Conservation (phyloP, 371 early-diverging fungal species). For the Mucor mucedo region DNA sequence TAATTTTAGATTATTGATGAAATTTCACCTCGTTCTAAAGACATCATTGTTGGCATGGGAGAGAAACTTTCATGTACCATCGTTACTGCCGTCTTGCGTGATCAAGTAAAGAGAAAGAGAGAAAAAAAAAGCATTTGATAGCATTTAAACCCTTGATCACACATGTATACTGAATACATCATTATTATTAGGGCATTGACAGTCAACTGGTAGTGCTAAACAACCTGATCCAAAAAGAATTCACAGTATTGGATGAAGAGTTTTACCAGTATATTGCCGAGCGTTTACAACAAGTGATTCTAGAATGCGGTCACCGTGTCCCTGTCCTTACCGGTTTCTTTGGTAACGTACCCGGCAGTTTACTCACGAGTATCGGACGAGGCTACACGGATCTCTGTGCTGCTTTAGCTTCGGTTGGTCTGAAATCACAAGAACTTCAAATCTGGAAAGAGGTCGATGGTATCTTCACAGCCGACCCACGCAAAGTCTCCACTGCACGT, state of each 20-base stretch:
- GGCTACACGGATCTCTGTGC: slow-evolving; percentile 99
- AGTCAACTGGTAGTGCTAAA: slow-evolving; percentile 84
- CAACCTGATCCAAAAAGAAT: slow-evolving; percentile 79
- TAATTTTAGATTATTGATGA: slow-evolving; percentile 87
- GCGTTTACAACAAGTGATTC: slow-evolving; percentile 66
- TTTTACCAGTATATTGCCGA: slow-evolving; percentile 90
- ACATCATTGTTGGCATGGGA: slow-evolving; percentile 94
- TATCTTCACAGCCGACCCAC: slow-evolving; percentile 98
- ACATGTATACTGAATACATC: no score
- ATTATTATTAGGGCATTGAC: slow-evolving; percentile 68
- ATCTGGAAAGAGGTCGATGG: slow-evolving; percentile 99
- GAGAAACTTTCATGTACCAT: slow-evolving; percentile 92
- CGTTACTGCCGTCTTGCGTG: slow-evolving; percentile 80
- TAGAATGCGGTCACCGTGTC: slow-evolving; percentile 65
- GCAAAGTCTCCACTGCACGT: slow-evolving; percentile 88
- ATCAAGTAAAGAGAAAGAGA: slow-evolving; percentile 42
- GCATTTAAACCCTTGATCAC: no score
- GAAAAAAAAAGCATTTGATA: no score
- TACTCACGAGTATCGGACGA: slow-evolving; percentile 91
- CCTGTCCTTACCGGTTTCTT: slow-evolving; percentile 94
- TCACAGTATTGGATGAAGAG: slow-evolving; percentile 76
- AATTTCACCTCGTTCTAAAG: slow-evolving; percentile 94
- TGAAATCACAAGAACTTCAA: slow-evolving; percentile 87
- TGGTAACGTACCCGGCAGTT: slow-evolving; percentile 94
- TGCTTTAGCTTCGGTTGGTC: slow-evolving; percentile 91